phyloP scores from a whole-genome alignment of 31 red algal species.

The Porphyra umbilicalis region DNA sequence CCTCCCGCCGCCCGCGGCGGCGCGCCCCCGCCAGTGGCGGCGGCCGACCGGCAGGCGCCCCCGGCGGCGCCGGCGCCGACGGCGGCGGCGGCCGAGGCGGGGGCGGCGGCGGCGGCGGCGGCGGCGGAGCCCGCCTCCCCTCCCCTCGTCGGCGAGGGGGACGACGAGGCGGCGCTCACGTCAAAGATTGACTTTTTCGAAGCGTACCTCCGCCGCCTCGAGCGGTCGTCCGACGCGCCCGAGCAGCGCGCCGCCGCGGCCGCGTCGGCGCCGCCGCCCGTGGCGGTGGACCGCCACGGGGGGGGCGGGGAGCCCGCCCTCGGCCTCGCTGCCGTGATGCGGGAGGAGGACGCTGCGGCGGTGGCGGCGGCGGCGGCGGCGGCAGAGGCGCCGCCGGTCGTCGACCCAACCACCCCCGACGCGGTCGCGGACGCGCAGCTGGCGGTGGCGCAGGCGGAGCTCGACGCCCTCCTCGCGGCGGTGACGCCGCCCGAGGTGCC shows the following conservation, averaged over 20 bases:
- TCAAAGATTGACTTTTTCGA: background rate
- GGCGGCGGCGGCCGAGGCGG: background rate
- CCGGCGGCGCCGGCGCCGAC: background rate
- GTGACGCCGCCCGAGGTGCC: background rate
- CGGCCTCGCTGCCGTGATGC: background rate
- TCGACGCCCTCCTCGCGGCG: background rate
- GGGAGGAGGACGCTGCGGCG: background rate
- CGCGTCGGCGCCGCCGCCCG: background rate
- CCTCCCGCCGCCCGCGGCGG: background rate
- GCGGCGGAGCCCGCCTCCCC: background rate
- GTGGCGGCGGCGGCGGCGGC: background rate
- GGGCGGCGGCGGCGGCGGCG: background rate
- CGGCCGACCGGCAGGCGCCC: background rate
- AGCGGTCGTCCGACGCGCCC: background rate
- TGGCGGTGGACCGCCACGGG: background rate
- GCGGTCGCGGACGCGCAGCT: background rate
- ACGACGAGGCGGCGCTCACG: background rate
- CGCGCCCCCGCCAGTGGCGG: background rate
- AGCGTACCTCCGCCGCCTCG: background rate
- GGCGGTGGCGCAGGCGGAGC: background rate
- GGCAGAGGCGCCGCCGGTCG: background rate
- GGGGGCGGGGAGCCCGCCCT: background rate
- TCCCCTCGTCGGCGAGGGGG: background rate
- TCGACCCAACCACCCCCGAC: background rate
- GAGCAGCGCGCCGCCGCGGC: background rate